These are phyloP conservation scores for Suillus occidentalis DNA, from an alignment of 768 basidiomycete genomes.

Conservation along the genomic window DNA sequence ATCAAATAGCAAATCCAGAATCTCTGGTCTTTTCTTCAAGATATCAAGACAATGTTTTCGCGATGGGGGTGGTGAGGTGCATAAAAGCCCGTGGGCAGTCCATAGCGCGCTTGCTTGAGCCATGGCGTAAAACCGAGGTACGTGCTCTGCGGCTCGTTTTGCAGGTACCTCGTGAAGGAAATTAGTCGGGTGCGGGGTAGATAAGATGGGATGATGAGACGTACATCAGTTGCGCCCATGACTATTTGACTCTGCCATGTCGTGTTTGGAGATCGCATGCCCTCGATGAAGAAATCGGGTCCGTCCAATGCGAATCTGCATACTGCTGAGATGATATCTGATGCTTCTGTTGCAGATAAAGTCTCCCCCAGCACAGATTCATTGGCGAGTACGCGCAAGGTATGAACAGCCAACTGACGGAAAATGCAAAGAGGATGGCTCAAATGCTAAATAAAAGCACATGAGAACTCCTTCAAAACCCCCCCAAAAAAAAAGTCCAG, in stretches of 20 bases:
- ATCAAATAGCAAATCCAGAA: conserved; percentile 24
- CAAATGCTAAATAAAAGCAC: conserved; percentile 15
- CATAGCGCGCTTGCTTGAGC: conserved; percentile 17
- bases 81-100: conserved; percentile 16
- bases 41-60: conserved; percentile 18
- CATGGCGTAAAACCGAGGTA: conserved; percentile 29
- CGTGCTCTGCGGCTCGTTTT: conserved; percentile 20
- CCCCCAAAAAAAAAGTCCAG: not conserved
- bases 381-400: conserved; percentile 20
- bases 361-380: conserved; percentile 25
- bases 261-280: conserved; percentile 18
- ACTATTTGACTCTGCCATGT: conserved; percentile 11
- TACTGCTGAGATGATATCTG: conserved; percentile 26
- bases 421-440: conserved; percentile 25
- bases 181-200: not conserved
- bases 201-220: not conserved
- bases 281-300: conserved; percentile 20
- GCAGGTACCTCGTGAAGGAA: conserved; percentile 13
- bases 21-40: conserved; percentile 18
- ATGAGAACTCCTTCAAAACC: not conserved
- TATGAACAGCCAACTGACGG: conserved; percentile 19
- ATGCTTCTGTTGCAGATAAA: conserved; percentile 16
- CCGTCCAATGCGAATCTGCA: conserved; percentile 27
- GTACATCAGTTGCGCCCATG: conserved; percentile 1
- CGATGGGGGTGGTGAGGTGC: conserved; percentile 10